These are phyloP conservation scores for Maudiozyma pseudohumilis DNA, from an alignment of 805 yeast genomes.

Conservation along the genomic window DNA sequence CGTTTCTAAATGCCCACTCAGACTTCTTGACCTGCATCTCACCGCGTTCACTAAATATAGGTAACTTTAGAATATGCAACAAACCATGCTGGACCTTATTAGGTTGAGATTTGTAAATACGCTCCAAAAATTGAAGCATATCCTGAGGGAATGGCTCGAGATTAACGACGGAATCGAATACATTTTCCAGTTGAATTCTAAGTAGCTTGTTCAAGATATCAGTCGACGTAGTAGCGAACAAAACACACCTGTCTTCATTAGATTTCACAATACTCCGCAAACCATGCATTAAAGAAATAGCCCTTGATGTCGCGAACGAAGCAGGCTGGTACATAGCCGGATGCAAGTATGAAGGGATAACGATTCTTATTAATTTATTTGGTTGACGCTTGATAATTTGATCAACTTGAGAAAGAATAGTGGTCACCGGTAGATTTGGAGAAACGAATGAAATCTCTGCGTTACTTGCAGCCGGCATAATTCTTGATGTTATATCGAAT, in stretches of 20 bases:
- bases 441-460: constrained; percentile 53
- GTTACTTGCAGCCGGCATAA: constrained; percentile 55
- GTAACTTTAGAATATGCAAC: constrained; percentile 63
- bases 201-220: constrained; percentile 49
- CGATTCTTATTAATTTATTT: constrained; percentile 48
- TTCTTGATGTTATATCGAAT: constrained; percentile 67
- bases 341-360: constrained; percentile 68
- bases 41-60: constrained; percentile 59
- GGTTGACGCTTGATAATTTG: constrained; percentile 34
- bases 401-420: constrained; percentile 35
- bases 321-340: constrained; percentile 62
- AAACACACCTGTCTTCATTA: constrained; percentile 36
- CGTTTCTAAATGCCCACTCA: constrained; percentile 81
- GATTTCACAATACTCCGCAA: constrained; percentile 45
- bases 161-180: constrained; percentile 60
- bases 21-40: constrained; percentile 63
- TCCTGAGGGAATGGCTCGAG: constrained; percentile 77
- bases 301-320: constrained; percentile 35
- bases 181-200: constrained; percentile 43
- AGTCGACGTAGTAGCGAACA: constrained; percentile 49
- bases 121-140: constrained; percentile 54
- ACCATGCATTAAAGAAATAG: constrained; percentile 52
- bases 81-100: constrained; percentile 77
- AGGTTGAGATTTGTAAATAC: constrained; percentile 52
- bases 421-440: constrained; percentile 22